Base-by-base conservation (phyloP, 1,284 basidiomycete genomes). In the Apiotrichum porosum region DNA sequence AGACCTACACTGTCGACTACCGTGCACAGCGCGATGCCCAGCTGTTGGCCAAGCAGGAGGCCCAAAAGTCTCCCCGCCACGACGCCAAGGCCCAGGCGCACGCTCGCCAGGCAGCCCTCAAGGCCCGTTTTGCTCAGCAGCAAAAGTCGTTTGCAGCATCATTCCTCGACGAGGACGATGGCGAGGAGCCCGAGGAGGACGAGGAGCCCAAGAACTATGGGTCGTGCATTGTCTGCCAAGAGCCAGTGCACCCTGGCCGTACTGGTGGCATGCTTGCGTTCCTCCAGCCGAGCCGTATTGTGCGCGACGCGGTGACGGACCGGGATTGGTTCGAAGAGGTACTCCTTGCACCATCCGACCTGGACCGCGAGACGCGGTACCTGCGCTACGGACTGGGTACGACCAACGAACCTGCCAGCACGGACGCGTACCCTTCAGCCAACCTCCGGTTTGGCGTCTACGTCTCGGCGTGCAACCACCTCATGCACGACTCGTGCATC, bases 401-500 rank as follows among this genome's bases (percentile, higher is more conserved):
- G 5, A 53, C 60, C 2, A 60, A 52, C 26, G 65, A 69, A 49
- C 66, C 71, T 1, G 21, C 44, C 4, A 69, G 54, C 75, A 30
- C 76, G 73, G 44, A 83, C 54, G 68, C 67, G 0, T 92, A 90
- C 71, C 84, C 88, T 0, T 67, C 81, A 0, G 76, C 79, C 30
- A 81, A 80, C 54, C 85, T 85, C 14, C 82, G 83, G 24, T 91
- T 92, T 60, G 95, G 94, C 6, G 76, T 97, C 23, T 81, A 93
- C 64, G 79, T 85, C 4, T 93, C 92, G 3, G 85, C 92, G 22
- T 98, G 94, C 72, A 91, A 86, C 31, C 95, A 98, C 68, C 84
- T 93, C 79, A 98, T 99, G 93, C 95, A 99, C 73, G 76, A 94
- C 52, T 82, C 85, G 34, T 98, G 95, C 73, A 97, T 98, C 76